Base-by-base conservation (phyloP, 2,329 filamentous ascomycete genomes). In the Dactylellina leptospora region DNA sequence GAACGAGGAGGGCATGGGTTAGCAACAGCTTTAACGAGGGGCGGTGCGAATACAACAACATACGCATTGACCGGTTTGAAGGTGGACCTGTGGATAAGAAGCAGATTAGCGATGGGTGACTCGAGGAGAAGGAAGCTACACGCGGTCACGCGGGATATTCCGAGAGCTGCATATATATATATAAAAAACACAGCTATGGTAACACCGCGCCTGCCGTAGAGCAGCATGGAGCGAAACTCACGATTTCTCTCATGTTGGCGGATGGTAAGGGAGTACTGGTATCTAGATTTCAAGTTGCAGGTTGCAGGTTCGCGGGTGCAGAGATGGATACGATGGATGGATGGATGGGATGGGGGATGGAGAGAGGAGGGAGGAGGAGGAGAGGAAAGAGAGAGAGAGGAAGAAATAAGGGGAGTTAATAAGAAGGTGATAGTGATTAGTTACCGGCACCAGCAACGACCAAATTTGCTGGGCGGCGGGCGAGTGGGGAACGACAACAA, bases 31-130 rank as follows among this genome's bases (percentile, higher is more conserved):
- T 53, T 45, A 16, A 45, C 36, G 36, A 45, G 30, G 25, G 25
- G 28, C 42, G 45, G 53, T 69, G 58, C 45, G 42, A 30, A 38
- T 6, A 45, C 66, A 40, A 38, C 60, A 74, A 87, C 88, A 85
- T 88, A 97, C 93, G 86, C 95, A 97, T 89, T 99, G 95, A 84
- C 95, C 95, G 87, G 95, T 99, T 86, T 99, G 95, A 80, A 99
- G 92, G 85, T 99, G 95, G 84, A 89, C 87, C 69, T 73, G 36
- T 27, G 28, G 30, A 30, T 20, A 28, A 53, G 38, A 45, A 16
- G 9, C 5, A 62, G 42, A 61, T 73, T 58, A 73, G 69, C 33
- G 23, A 58, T 27, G 53, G 60, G 71, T 58, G 56, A 70, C 28
- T 23, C 13, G 42, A 40, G 30, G 18, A 51, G 13, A 30, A 33